These are phyloP conservation scores for Stachybotrys elegans DNA, from an alignment of 2,329 filamentous ascomycete genomes.

Conservation along the genomic window DNA sequence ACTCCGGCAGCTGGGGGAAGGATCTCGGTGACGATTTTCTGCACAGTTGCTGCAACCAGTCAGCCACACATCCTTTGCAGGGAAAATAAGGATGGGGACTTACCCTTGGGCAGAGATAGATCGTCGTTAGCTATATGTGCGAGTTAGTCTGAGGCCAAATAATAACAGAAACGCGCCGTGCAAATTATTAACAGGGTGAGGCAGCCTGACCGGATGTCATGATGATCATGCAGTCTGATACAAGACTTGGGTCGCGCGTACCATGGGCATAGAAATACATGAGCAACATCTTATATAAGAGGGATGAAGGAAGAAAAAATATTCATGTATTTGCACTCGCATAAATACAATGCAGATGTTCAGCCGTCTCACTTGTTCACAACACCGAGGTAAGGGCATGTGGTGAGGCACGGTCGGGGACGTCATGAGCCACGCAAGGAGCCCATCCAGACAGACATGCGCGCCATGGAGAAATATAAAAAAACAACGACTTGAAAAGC, in stretches of 20 bases:
- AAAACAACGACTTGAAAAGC: conserved; percentile 5
- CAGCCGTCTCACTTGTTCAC: no score
- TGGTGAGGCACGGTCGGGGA: background rate
- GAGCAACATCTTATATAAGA: no score
- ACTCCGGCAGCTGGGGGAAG: conserved; percentile 70
- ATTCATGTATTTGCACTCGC: no score
- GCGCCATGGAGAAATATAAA: conserved; percentile 5
- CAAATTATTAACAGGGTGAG: no score
- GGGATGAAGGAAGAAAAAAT: no score
- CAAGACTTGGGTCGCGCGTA: no score
- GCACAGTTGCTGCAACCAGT: conserved; percentile 54
- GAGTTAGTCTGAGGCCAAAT: no score
- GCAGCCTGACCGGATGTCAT: no score
- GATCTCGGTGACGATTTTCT: conserved; percentile 91
- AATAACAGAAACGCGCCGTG: no score
- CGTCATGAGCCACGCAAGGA: background rate
- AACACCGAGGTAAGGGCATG: background rate
- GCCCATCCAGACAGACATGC: background rate
- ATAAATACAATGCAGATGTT: no score
- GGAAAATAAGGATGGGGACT: conserved; percentile 10
- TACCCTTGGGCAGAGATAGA: conserved; percentile 61
- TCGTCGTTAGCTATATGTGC: conserved; percentile 53
- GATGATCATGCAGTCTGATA: no score
- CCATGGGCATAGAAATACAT: no score
- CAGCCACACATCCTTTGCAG: conserved; percentile 12